Conservation (phyloP, 371 early-diverging fungal species). For the Haplosporangium sp. region DNA sequence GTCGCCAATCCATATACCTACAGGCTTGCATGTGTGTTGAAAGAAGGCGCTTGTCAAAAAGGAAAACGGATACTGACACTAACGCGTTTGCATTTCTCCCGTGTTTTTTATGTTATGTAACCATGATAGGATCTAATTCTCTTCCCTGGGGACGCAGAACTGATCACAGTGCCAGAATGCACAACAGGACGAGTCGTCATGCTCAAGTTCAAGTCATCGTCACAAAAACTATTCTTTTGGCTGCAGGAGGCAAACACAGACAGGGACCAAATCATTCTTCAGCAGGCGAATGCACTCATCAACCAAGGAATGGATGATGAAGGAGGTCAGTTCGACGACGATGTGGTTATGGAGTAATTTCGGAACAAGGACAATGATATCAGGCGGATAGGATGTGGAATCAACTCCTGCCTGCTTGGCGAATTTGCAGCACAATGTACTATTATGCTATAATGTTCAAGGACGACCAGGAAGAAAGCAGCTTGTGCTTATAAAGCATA, state of each 20-base stretch:
- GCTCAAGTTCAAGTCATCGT: conserved; percentile 80
- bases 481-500: no score
- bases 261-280: conserved; percentile 65
- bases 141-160: conserved; percentile 82
- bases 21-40: not conserved
- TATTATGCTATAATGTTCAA: no score
- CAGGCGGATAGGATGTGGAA: not conserved
- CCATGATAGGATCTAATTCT: conserved; percentile 71
- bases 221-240: conserved; percentile 84
- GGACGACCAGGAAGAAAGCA: no score
- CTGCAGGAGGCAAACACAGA: conserved; percentile 76
- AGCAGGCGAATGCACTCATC: conserved; percentile 67
- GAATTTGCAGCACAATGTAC: no score
- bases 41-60: no score
- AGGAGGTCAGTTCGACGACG: conserved; percentile 21
- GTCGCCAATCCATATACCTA: conserved; percentile 3
- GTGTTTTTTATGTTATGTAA: not conserved
- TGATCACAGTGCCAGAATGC: conserved; percentile 72
- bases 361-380: no score
- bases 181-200: conserved; percentile 81
- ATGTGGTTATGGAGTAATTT: conserved; percentile 44
- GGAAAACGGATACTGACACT: not conserved
- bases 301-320: conserved; percentile 56
- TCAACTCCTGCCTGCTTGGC: no score
- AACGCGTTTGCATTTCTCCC: not conserved